Base-by-base conservation (phyloP, 345 rosid genomes). In the Carallia pectinifolia region DNA sequence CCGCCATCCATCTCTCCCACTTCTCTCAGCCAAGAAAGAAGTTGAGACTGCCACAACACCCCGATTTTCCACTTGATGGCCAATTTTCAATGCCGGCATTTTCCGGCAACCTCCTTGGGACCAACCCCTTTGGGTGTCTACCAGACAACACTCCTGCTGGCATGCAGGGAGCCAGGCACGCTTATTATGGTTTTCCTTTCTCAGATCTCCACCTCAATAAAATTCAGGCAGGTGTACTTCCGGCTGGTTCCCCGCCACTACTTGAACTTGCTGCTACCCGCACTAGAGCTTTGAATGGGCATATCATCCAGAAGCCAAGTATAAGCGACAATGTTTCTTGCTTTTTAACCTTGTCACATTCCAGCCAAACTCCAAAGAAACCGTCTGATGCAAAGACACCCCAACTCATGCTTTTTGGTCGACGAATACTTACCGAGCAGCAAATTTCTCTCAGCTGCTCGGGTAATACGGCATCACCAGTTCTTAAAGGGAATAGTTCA, bases 11-110 rank as follows among this genome's bases (percentile, higher is more conserved):
- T 54, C 81, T 89, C 0, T 71, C 90, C 15, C 83, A 92, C 33
- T 92, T 88, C 82, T 88, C 96, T 1, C 97, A 97, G 5, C 93
- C 91, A 9, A 88, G 97, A 83, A 96, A 96, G 82, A 96, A 89
- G 86, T 70, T 84, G 82, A 79, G 99, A 70, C 67, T 83, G 64
- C 88, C 91, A 39, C 94, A 85, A 60, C 82, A 75, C 31, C 65
- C 87, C 6, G 71, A 75, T 73, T 75, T 69, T 34, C 83, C 85
- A 63, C 71, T 83, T 0, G 89, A 85, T 1, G 65, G 84, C 54
- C 91, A 84, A 73, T 77, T 64, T 72, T 64, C 65, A 4, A 37
- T 77, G 61, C 71, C 81, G 7, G 7, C 60, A 15, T 72, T 67
- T 72, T 27, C 77, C 53, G 15, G 80, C 70, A 77, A 72, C 66